phyloP scores from a whole-genome alignment of 345 rosid genomes.

The Cochlearia excelsa region DNA sequence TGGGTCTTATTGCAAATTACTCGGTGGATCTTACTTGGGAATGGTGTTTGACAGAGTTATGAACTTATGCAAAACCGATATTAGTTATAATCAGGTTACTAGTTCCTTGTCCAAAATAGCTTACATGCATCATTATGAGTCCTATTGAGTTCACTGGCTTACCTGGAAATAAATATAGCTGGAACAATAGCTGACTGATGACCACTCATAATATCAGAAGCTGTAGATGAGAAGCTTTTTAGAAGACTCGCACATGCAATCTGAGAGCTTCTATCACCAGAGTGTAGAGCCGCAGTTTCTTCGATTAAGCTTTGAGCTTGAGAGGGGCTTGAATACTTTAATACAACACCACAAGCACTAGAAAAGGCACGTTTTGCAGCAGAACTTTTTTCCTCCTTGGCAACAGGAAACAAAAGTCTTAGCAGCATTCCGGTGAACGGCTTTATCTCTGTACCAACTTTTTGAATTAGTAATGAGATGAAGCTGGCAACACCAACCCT shows the following conservation, averaged over 20 bases:
- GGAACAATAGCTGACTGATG: conserved; percentile 69
- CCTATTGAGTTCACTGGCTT: conserved; percentile 18
- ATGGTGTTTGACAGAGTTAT: background rate
- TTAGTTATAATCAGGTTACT: conserved; percentile 10
- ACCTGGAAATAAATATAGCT: conserved; percentile 88
- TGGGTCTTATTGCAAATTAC: background rate
- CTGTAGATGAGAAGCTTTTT: conserved; percentile 71
- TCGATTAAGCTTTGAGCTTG: conserved; percentile 79
- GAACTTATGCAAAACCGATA: background rate
- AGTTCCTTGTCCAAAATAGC: conserved; percentile 7
- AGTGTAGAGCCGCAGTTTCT: conserved; percentile 75
- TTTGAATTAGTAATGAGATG: conserved; percentile 74
- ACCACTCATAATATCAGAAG: conserved; percentile 73
- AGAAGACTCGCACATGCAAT: conserved; percentile 78
- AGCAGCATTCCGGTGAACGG: conserved; percentile 65
- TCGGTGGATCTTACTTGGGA: conserved; percentile 13
- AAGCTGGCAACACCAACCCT: conserved; percentile 98
- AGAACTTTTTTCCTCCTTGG: conserved; percentile 73
- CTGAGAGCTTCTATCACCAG: conserved; percentile 76
- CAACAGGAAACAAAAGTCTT: conserved; percentile 75
- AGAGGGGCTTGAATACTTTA: conserved; percentile 68
- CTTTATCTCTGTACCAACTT: conserved; percentile 69
- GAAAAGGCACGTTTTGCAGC: conserved; percentile 90
- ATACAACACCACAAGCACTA: conserved; percentile 71
- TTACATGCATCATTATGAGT: conserved; percentile 16